A percentile compares a stretch with the other conserved stretches of the same genome.
Conservation (phyloP, 2,329 filamentous ascomycete genomes). For the Arthrobotrys sphaeroides region DNA sequence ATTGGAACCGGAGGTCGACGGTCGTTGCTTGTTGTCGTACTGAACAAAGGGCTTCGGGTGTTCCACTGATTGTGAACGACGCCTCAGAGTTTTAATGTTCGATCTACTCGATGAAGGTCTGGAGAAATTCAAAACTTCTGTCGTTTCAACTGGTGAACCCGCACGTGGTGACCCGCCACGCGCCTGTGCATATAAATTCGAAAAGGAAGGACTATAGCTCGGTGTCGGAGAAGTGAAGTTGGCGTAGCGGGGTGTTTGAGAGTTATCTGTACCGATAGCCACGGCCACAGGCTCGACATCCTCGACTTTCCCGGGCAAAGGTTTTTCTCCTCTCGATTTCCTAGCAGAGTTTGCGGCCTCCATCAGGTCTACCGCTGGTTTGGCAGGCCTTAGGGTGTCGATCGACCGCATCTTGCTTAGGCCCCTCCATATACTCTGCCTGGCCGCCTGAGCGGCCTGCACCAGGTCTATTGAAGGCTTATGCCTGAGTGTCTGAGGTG, state of each 20-base stretch:
- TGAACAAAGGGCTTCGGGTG: neutral
- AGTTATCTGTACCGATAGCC: conserved; percentile 16
- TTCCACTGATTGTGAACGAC: conserved; percentile 31
- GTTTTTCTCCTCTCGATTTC: conserved; percentile 34
- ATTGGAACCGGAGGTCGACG: conserved; percentile 38
- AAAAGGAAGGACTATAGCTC: neutral
- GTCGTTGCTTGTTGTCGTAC: conserved; percentile 24
- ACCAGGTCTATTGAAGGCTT: conserved; percentile 46
- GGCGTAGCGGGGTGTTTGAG: conserved; percentile 23
- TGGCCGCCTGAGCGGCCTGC: conserved; percentile 45
- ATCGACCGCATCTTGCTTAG: conserved; percentile 34
- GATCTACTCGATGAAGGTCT: conserved; percentile 36
- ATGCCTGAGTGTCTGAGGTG: conserved; percentile 38
- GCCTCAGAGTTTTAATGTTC: conserved; percentile 11
- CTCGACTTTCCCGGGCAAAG: neutral
- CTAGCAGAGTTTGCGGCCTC: conserved; percentile 42
- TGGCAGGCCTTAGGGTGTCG: conserved; percentile 22
- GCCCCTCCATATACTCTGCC: conserved; percentile 43
- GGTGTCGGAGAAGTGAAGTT: conserved; percentile 24
- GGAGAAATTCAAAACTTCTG: conserved; percentile 30
- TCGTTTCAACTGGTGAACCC: conserved; percentile 3
- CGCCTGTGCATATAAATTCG: conserved; percentile 10
- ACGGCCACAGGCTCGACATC: neutral
- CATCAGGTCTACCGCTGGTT: conserved; percentile 45
- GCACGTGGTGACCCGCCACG: conserved; percentile 17